Evolutionary conservation across 257 asterid genomes (phyloP).

Genomic region (Nemophila menziesii): DNA sequence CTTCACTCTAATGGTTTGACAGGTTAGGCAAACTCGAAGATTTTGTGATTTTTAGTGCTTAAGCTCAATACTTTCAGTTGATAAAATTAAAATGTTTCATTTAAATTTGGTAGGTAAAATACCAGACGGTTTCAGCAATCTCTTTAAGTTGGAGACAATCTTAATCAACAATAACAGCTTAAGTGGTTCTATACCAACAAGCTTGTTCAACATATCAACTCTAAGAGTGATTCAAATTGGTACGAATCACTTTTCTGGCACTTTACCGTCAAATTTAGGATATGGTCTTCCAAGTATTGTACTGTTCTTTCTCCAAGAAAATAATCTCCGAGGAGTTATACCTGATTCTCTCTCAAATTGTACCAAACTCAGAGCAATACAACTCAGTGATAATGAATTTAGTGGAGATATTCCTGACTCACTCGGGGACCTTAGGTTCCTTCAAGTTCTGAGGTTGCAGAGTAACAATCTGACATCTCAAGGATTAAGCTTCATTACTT

Average conservation of each 20-base stretch:
- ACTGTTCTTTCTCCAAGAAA: no score
- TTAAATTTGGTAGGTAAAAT: constrained; percentile 19
- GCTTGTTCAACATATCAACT: constrained; percentile 11
- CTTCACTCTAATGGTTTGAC: no score
- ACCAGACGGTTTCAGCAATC: constrained; percentile 23
- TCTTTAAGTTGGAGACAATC: constrained; percentile 12
- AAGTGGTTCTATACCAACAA: constrained; percentile 14
- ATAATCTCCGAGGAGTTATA: no score
- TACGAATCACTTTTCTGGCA: constrained; percentile 4
- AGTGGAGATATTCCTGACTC: constrained; percentile 25
- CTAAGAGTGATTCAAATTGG: neutral
- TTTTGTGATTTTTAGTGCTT: no score
- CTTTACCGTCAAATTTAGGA: constrained; percentile 18
- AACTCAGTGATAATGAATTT: constrained; percentile 9
- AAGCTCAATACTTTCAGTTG: no score
- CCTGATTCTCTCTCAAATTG: no score
- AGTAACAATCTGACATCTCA: constrained; percentile 18
- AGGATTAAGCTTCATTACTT: constrained; percentile 5
- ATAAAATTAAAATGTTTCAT: no score
- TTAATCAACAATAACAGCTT: constrained; percentile 12
- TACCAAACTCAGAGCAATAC: constrained; percentile 9
- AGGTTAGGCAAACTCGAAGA: no score
- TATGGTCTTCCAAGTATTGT: constrained; percentile 15
- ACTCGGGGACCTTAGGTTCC: constrained; percentile 18
- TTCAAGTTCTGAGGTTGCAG: constrained; percentile 20